Evolutionary conservation across 2,329 filamentous ascomycete genomes (phyloP).

Genomic region (Penicillium sp.): DNA sequence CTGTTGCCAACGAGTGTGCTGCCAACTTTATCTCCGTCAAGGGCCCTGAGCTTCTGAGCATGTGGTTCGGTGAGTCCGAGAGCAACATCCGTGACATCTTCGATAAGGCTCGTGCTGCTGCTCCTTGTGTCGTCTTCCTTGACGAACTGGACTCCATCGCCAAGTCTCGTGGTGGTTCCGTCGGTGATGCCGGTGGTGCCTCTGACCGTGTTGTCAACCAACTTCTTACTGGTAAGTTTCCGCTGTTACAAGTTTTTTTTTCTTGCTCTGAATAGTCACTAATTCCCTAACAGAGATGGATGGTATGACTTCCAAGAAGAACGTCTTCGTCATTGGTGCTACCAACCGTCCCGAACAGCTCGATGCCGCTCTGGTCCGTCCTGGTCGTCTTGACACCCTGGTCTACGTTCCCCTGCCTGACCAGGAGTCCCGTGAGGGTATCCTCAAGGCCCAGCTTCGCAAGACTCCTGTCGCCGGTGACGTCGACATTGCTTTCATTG

Average conservation of each 20-base stretch:
- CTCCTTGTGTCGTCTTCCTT: slow-evolving; percentile 97
- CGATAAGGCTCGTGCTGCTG: slow-evolving; percentile 97
- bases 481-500: slow-evolving; percentile 87
- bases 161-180: slow-evolving; percentile 96
- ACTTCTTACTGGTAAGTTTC: slow-evolving; percentile 81
- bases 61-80: slow-evolving; percentile 99
- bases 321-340: slow-evolving; percentile 98
- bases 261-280: slow-evolving; percentile 35
- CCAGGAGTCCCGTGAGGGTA: slow-evolving; percentile 81
- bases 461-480: slow-evolving; percentile 92
- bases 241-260: neutral
- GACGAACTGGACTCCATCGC: slow-evolving; percentile 98
- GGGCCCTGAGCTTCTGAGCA: slow-evolving; percentile 95
- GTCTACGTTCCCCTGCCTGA: slow-evolving; percentile 98
- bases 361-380: slow-evolving; percentile 95
- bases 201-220: slow-evolving; percentile 99
- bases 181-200: slow-evolving; percentile 94
- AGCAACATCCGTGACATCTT: slow-evolving; percentile 99
- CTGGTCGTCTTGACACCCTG: slow-evolving; percentile 95
- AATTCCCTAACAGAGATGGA: slow-evolving; percentile 76
- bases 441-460: slow-evolving; percentile 92
- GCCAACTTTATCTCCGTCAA: slow-evolving; percentile 99
- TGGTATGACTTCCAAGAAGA: slow-evolving; percentile 99
- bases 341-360: slow-evolving; percentile 99
- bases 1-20: slow-evolving; percentile 97